phyloP scores from a whole-genome alignment of 129 eudicot species.

The Chrysanthemum seticuspe region DNA sequence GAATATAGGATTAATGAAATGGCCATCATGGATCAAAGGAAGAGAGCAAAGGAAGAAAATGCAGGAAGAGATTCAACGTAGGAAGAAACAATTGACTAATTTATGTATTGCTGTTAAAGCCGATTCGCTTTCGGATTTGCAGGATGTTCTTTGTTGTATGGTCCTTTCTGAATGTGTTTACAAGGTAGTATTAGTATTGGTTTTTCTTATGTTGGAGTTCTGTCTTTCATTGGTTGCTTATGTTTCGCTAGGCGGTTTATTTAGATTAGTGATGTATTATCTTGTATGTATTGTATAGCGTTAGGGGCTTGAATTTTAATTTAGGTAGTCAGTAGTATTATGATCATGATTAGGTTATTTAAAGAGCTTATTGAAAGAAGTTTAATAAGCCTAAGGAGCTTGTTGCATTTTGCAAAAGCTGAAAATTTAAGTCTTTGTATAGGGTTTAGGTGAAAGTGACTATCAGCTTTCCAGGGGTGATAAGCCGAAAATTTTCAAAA shows the following conservation, averaged over 20 bases:
- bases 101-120: constrained; percentile 79
- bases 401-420: too few relatives aligned
- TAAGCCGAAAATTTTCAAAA: too few relatives aligned
- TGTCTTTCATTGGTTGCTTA: neutral
- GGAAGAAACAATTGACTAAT: constrained; percentile 70
- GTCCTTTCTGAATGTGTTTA: constrained; percentile 96
- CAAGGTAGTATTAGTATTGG: constrained; percentile 47
- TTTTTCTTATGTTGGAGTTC: neutral
- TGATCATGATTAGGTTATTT: too few relatives aligned
- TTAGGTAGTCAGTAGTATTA: too few relatives aligned
- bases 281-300: neutral
- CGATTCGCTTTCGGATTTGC: constrained; percentile 84
- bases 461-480: too few relatives aligned
- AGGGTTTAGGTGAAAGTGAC: too few relatives aligned
- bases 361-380: too few relatives aligned
- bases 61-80: constrained; percentile 65
- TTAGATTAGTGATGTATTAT: neutral
- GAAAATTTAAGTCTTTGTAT: too few relatives aligned
- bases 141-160: constrained; percentile 90
- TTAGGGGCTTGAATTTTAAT: too few relatives aligned
- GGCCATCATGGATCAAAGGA: constrained; percentile 96
- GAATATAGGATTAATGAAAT: constrained; percentile 41
- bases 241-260: neutral
- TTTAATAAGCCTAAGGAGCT: too few relatives aligned
- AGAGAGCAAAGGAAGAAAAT: constrained; percentile 68